Percentiles rank a stretch among this genome's conserved stretches.
phyloP scores from a whole-genome alignment of 1,284 basidiomycete genomes.

The Ceratobasidium sp. region DNA sequence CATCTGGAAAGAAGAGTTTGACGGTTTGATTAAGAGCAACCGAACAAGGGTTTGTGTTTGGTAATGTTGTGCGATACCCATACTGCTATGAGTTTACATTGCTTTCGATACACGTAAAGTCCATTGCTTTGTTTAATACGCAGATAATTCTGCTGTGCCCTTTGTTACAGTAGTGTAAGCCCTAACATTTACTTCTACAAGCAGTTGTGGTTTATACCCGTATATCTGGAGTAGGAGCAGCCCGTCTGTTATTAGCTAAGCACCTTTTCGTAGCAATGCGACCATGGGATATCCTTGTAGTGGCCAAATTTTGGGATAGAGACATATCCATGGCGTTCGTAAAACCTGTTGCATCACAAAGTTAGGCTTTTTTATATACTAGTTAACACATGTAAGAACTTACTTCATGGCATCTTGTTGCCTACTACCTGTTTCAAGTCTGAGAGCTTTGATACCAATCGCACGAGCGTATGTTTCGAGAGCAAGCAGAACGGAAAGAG shows the following conservation, averaged over 20 bases:
- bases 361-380: not conserved
- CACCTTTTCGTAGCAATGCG: constrained; percentile 38
- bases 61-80: not conserved
- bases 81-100: too few relatives aligned
- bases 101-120: too few relatives aligned
- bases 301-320: constrained; percentile 31
- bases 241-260: not conserved
- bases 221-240: too few relatives aligned
- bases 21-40: not conserved
- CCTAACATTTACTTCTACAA: too few relatives aligned
- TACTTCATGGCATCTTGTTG: constrained; percentile 38
- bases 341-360: constrained; percentile 11
- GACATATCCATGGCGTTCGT: constrained; percentile 24
- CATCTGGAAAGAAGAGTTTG: not conserved
- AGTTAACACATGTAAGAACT: not conserved
- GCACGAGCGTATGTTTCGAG: constrained; percentile 30
- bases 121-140: too few relatives aligned
- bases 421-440: constrained; percentile 15
- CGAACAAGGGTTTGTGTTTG: not conserved
- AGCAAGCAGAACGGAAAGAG: constrained; percentile 18
- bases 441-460: constrained; percentile 26
- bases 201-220: too few relatives aligned
- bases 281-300: constrained; percentile 34
- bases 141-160: too few relatives aligned
- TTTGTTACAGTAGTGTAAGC: too few relatives aligned